These are phyloP conservation scores for Candida qinlingensis DNA, from an alignment of 805 yeast species.

Conservation along the genomic window DNA sequence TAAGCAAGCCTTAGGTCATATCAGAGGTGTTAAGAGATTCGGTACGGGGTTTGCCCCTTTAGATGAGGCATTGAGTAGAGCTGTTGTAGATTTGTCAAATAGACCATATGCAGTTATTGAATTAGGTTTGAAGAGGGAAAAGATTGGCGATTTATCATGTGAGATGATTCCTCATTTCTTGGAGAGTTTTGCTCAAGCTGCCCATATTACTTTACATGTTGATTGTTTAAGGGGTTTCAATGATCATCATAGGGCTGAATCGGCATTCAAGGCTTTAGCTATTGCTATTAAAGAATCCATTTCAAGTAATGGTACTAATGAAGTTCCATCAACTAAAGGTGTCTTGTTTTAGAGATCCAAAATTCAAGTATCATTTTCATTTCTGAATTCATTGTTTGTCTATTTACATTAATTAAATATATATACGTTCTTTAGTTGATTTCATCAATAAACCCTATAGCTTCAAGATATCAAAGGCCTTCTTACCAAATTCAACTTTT, in stretches of 20 bases:
- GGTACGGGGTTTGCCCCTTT: constrained; percentile 93
- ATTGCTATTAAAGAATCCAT: constrained; percentile 86
- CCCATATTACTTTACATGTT: constrained; percentile 87
- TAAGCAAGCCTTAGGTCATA: constrained; percentile 82
- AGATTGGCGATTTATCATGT: constrained; percentile 83
- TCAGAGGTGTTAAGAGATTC: constrained; percentile 87
- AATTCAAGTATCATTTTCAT: not conserved
- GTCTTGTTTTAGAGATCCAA: constrained; percentile 53
- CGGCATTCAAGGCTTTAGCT: constrained; percentile 95
- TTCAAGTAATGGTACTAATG: constrained; percentile 77
- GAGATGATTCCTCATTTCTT: constrained; percentile 98
- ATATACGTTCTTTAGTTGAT: not conserved
- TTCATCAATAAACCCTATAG: not conserved
- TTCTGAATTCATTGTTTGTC: not conserved
- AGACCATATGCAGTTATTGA: constrained; percentile 91
- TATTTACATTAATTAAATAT: not conserved
- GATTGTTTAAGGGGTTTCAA: constrained; percentile 91
- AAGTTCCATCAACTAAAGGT: constrained; percentile 95
- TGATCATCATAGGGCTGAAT: constrained; percentile 94
- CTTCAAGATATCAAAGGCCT: not conserved
- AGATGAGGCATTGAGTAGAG: constrained; percentile 92
- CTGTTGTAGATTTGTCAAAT: constrained; percentile 93
- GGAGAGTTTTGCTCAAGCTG: constrained; percentile 90
- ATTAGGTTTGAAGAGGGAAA: constrained; percentile 85
- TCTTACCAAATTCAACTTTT: not conserved